A percentile compares a stretch with the other conserved stretches of the same genome.
phyloP scores from a whole-genome alignment of 1,284 basidiomycete species.

The Rhodotorula mucilaginosa region DNA sequence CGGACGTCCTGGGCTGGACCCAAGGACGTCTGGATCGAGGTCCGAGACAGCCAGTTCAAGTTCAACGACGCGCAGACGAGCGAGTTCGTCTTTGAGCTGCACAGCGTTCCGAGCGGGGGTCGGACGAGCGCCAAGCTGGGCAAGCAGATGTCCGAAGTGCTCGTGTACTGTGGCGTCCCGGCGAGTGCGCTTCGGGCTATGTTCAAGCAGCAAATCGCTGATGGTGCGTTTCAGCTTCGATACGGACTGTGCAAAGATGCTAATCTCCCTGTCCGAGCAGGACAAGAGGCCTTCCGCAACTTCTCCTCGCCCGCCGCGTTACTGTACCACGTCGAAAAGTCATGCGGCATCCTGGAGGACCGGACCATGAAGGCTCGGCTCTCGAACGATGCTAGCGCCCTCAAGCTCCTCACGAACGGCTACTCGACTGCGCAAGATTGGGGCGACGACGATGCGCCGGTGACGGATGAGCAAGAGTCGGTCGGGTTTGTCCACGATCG shows the following conservation, averaged over 20 bases:
- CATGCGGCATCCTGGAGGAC: constrained; percentile 22
- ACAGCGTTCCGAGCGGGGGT: constrained; percentile 14
- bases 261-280: not conserved
- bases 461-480: not conserved
- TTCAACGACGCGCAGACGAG: constrained; percentile 32
- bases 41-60: constrained; percentile 45
- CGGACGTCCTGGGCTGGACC: constrained; percentile 1
- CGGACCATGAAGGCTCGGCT: constrained; percentile 21
- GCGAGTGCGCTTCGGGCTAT: constrained; percentile 11
- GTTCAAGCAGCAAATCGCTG: constrained; percentile 13
- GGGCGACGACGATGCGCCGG: not conserved
- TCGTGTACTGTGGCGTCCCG: constrained; percentile 31
- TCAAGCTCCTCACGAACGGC: constrained; percentile 1
- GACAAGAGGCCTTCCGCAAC: constrained; percentile 11
- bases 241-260: not conserved
- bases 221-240: not conserved
- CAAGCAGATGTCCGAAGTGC: constrained; percentile 35
- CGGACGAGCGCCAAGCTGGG: constrained; percentile 17
- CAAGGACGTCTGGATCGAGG: constrained; percentile 37
- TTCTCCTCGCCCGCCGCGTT: constrained; percentile 8
- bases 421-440: not conserved
- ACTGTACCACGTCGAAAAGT: constrained; percentile 27
- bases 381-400: constrained; percentile 9
- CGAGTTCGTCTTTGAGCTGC: constrained; percentile 37
- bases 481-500: constrained; percentile 24